Conservation (phyloP, 208 protist genomes). For the Leishmania tropica region DNA sequence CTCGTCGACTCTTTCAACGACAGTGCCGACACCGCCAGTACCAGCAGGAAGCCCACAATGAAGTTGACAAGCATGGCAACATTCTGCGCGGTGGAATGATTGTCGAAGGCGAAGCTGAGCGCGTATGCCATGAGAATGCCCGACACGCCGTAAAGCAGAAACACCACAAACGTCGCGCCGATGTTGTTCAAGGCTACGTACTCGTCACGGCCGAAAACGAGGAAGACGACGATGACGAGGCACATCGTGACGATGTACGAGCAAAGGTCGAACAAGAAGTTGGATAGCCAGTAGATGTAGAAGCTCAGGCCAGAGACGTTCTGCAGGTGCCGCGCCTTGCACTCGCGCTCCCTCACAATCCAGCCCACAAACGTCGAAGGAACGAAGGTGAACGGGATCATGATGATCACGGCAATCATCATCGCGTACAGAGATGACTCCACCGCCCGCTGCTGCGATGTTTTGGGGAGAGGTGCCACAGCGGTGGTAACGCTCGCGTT, state of each 20-base stretch:
- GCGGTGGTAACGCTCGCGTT: neutral
- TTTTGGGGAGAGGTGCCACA: neutral
- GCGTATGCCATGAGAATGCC: slow-evolving; percentile 32
- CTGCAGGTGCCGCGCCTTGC: slow-evolving; percentile 66
- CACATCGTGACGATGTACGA: slow-evolving; percentile 37
- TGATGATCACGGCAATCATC: slow-evolving; percentile 36
- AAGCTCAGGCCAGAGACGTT: slow-evolving; percentile 54
- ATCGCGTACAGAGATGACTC: neutral
- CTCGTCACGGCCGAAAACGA: slow-evolving; percentile 40
- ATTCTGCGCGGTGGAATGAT: slow-evolving; percentile 48
- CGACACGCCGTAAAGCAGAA: slow-evolving; percentile 47
- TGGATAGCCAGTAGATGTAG: slow-evolving; percentile 61
- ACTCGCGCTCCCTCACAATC: slow-evolving; percentile 74
- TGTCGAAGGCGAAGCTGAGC: slow-evolving; percentile 46
- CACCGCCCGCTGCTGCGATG: neutral
- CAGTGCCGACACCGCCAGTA: slow-evolving; percentile 39
- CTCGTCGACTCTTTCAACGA: neutral
- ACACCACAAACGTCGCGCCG: slow-evolving; percentile 23
- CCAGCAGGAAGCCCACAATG: slow-evolving; percentile 48
- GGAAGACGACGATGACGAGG: slow-evolving; percentile 34
- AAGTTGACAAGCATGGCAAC: slow-evolving; percentile 43
- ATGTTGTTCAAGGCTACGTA: slow-evolving; percentile 33
- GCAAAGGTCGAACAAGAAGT: slow-evolving; percentile 56
- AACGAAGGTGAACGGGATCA: slow-evolving; percentile 68
- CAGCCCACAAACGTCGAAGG: slow-evolving; percentile 55